Percentiles rank a stretch among this genome's conserved stretches.
Evolutionary conservation across 306 rosid species (phyloP).

Genomic region (Acacia confusa): DNA sequence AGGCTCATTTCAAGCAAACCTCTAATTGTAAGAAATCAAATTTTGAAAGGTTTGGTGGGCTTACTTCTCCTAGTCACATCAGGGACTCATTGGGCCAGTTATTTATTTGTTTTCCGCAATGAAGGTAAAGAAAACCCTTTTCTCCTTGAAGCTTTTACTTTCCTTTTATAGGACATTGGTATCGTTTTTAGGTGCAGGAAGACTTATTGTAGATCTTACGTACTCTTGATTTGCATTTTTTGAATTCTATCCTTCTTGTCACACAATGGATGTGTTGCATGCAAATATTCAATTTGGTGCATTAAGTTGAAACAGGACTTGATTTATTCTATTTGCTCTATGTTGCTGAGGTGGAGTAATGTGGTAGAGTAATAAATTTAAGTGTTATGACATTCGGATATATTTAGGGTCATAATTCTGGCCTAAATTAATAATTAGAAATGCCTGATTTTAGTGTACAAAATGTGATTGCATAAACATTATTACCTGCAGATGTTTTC

Average conservation of each 20-base stretch:
- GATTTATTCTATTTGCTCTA: background rate
- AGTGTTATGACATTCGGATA: background rate
- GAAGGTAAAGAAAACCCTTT: constrained; percentile 39
- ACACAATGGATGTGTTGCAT: background rate
- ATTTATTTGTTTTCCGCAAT: constrained; percentile 70
- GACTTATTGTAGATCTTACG: background rate
- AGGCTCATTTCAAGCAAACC: too few relatives aligned
- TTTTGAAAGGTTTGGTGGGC: too few relatives aligned
- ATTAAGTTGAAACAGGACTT: background rate
- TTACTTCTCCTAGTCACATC: too few relatives aligned
- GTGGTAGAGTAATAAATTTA: background rate
- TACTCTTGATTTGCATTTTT: background rate
- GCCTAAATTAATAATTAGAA: constrained; percentile 18
- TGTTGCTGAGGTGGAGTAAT: background rate
- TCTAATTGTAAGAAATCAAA: too few relatives aligned
- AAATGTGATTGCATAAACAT: constrained; percentile 1
- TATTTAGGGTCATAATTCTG: background rate
- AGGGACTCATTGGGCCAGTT: constrained; percentile 93
- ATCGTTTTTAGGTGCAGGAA: background rate
- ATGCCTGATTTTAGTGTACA: constrained; percentile 9
- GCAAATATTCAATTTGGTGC: background rate
- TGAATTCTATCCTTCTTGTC: background rate
- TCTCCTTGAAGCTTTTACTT: background rate
- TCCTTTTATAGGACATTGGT: background rate
- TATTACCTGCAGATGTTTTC: background rate